These are phyloP conservation scores for Suhomyces bribrorum DNA, from an alignment of 1,139 yeast genomes.

Conservation along the genomic window DNA sequence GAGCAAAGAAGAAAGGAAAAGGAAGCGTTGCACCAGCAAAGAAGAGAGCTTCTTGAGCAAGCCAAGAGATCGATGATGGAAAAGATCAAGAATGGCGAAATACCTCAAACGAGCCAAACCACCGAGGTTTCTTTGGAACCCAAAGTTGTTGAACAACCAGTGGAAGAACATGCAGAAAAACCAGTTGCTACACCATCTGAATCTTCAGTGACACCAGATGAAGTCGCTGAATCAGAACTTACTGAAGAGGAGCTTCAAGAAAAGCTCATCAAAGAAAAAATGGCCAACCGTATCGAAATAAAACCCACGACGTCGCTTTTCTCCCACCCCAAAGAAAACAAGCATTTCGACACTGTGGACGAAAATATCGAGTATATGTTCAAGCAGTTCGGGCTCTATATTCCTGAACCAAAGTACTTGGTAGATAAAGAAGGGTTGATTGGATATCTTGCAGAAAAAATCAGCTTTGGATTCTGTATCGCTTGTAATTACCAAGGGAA, in stretches of 20 bases:
- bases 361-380: slow-evolving; percentile 78
- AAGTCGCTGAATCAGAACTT: slow-evolving; percentile 25
- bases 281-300: slow-evolving; percentile 64
- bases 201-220: slow-evolving; percentile 16
- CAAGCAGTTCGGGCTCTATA: slow-evolving; percentile 73
- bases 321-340: slow-evolving; percentile 55
- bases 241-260: slow-evolving; percentile 51
- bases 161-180: slow-evolving; percentile 9
- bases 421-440: slow-evolving; percentile 71
- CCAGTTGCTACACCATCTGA: slow-evolving; percentile 14
- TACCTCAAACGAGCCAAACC: slow-evolving; percentile 12
- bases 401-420: slow-evolving; percentile 79
- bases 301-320: slow-evolving; percentile 78
- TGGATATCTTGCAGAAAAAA: slow-evolving; percentile 73
- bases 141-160: slow-evolving; percentile 11
- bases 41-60: slow-evolving; percentile 57
- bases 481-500: slow-evolving; percentile 84
- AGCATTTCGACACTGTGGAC: slow-evolving; percentile 41
- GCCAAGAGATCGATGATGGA: slow-evolving; percentile 59
- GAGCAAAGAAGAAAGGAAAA: slow-evolving; percentile 65
- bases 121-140: neutral
- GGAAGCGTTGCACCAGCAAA: slow-evolving; percentile 63
- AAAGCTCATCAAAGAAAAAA: slow-evolving; percentile 53
- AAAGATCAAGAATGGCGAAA: slow-evolving; percentile 29
- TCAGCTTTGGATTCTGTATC: slow-evolving; percentile 84